Evolutionary conservation across 2,329 filamentous ascomycete genomes (phyloP), one percentile per base, ranked within the genome.

Genomic region (Fusarium agapanthi): DNA sequence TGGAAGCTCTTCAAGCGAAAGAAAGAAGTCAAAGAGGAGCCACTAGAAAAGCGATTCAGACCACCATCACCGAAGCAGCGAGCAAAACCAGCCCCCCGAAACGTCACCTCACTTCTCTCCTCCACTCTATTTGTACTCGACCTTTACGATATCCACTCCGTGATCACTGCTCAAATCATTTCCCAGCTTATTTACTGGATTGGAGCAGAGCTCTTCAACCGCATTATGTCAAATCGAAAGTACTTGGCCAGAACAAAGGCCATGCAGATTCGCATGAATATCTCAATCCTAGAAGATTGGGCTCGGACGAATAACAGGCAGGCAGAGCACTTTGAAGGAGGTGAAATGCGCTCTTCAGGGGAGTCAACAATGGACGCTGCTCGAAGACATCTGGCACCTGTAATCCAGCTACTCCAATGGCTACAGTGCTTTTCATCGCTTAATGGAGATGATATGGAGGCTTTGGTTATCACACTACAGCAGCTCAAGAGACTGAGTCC

Each of bases 231-330:
- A 35, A 98, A 97, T 78, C 90, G 94, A 73, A 95, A 95, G 80
- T 99, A 98, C 78, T 87, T 99, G 15, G 95, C 96, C 11, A 89
- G 96, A 59, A 99, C 96, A 24, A 99, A 99, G 82, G 96, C 96
- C 7, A 99, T 99, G 96, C 96, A 99, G 81, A 98, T 99, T 76
- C 93, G 96, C 74, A 98, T 99, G 95, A 99, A 99, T 80, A 91
- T 99, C 12, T 98, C 96, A 1, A 92, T 91, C 13, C 85, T 99
- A 26, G 96, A 99, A 81, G 96, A 99, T 79, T 99, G 96, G 96
- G 95, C 96, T 4, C 89, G 95, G 35, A 88, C 90, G 22, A 99
- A 99, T 82, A 98, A 97, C 80, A 90, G 96, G 34, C 92, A 97
- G 75, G 95, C 96, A 3, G 96, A 98, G 79, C 95, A 98, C 82